Evolutionary conservation across 1,284 basidiomycete species (phyloP).

Genomic region (Tilletia caries): DNA sequence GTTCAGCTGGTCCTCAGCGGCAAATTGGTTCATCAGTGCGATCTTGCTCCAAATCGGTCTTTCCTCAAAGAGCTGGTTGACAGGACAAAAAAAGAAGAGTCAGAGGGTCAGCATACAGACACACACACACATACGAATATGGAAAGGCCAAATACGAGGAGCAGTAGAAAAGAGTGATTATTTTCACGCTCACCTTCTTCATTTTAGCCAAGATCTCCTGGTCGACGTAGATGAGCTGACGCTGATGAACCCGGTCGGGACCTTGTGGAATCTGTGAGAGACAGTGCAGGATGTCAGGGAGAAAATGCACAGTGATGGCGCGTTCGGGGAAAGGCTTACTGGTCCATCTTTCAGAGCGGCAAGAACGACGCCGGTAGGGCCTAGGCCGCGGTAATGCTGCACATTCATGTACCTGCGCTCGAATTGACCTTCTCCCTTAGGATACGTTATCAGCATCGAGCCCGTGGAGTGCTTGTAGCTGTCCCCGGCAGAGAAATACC

Average conservation of each 20-base stretch:
- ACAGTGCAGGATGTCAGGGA: too few relatives aligned
- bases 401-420: conserved; percentile 9
- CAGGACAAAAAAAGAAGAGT: not conserved
- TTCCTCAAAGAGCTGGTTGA: conserved; percentile 56
- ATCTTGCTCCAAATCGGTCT: conserved; percentile 85
- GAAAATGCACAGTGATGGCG: too few relatives aligned
- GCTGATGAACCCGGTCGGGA: conserved; percentile 7
- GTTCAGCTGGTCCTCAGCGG: conserved; percentile 65
- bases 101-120: too few relatives aligned
- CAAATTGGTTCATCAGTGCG: conserved; percentile 77
- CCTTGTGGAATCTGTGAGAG: conserved; percentile 13
- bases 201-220: conserved; percentile 63
- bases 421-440: not conserved
- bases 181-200: conserved; percentile 60
- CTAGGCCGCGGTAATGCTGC: not conserved
- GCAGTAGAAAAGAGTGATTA: too few relatives aligned
- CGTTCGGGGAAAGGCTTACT: too few relatives aligned
- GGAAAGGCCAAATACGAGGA: too few relatives aligned
- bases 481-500: too few relatives aligned
- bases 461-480: conserved; percentile 8
- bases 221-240: conserved; percentile 58
- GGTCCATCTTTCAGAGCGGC: not conserved
- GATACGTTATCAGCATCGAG: not conserved
- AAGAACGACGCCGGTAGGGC: not conserved
- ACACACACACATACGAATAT: too few relatives aligned